Evolutionary conservation across 495 filamentous ascomycete species (phyloP), one percentile per base, ranked within the genome.

Genomic region (Staphylotrichum longicolle): DNA sequence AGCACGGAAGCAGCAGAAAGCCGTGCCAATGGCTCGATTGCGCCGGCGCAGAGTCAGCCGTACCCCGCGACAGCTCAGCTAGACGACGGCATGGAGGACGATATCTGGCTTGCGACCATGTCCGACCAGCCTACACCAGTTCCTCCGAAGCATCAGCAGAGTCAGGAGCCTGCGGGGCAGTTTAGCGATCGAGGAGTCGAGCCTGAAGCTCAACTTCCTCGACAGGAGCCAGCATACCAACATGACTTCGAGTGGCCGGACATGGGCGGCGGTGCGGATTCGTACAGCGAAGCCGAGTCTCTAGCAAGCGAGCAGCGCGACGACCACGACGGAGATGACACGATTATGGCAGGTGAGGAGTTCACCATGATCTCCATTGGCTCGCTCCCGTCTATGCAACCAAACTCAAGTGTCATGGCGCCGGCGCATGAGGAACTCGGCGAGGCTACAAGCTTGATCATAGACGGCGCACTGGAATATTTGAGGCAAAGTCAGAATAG

Each of bases 351-450:
- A 7, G 72, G 71, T 5, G 79, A 80, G 34, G 78, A 79, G 27
- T 82, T 82, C 62, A 82, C 76, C 52, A 80, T 80, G 77, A 80
- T 82, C 44, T 74, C 73, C 39, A 60, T 80, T 3, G 70, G 71
- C 42, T 79, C 77, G 9, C 63, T 82, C 37, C 74, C 72, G 3
- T 80, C 77, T 0, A 72, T 78, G 61, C 73, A 77, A 49, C 71
- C 66, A 7, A 75, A 71, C 41, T 65, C 73, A 30, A 72, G 70
- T 57, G 59, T 69, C 45, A 69, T 70, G 59, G 67, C 66, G 15
- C 62, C 67, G 27, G 72, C n/a, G 65, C 71, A 53, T 70, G 60
- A 72, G 5, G 75, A 80, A 44, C 64, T 78, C 56, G 79, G 75
- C 4, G 75, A 79, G 10, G 75, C 70, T 15, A 78, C 78, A 11